Conservation (phyloP, 257 asterid species). For the Solanum stenotomum region DNA sequence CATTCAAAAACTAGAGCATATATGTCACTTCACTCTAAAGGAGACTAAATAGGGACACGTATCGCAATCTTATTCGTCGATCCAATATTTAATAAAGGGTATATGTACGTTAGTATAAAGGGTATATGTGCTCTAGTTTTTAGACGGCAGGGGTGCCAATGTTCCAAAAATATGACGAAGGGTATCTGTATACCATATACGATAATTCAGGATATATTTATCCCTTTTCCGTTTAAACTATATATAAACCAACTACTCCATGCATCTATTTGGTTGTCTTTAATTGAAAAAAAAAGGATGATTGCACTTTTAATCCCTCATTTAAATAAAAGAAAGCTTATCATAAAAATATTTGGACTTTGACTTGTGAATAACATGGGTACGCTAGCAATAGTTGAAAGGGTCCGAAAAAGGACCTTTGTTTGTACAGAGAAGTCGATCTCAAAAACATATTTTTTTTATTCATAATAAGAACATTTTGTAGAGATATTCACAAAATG, state of each 20-base stretch:
- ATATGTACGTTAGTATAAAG: too few species aligned
- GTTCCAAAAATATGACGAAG: too few species aligned
- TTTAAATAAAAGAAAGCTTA: background rate
- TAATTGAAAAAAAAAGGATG: background rate
- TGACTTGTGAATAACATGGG: background rate
- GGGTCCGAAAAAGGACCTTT: background rate
- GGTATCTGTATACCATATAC: too few species aligned
- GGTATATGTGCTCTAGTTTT: too few species aligned
- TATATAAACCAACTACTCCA: background rate
- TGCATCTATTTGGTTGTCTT: background rate
- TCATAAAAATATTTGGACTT: background rate
- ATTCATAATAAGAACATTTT: background rate
- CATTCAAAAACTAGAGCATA: too few species aligned
- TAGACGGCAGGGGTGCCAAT: too few species aligned
- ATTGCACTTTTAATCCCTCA: background rate
- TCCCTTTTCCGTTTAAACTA: too few species aligned
- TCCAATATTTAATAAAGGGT: too few species aligned
- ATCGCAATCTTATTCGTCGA: too few species aligned
- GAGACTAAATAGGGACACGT: too few species aligned
- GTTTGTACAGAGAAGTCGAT: background rate
- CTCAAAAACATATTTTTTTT: background rate
- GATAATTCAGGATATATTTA: too few species aligned
- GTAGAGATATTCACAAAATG: background rate
- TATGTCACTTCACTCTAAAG: too few species aligned
- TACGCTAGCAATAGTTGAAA: background rate